Conservation (phyloP, 2,329 filamentous ascomycete species). For the Exophiala sp. region DNA sequence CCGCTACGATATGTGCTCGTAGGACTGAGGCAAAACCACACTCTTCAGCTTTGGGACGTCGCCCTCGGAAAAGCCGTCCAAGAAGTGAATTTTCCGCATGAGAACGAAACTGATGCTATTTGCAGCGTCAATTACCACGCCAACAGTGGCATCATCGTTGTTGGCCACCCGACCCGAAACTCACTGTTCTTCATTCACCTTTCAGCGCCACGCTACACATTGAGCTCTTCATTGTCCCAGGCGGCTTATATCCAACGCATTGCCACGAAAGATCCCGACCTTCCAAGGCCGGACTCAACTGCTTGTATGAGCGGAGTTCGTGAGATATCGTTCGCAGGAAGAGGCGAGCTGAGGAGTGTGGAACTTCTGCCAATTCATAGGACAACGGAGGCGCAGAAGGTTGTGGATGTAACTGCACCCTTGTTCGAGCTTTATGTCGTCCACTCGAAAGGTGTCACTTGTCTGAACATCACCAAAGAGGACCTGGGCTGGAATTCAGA, state of each 20-base stretch:
- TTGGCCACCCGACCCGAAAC: slow-evolving; percentile 94
- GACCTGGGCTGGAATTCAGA: slow-evolving; percentile 90
- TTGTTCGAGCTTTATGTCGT: slow-evolving; percentile 95
- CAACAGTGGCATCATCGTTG: slow-evolving; percentile 82
- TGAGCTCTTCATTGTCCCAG: slow-evolving; percentile 68
- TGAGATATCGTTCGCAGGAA: slow-evolving; percentile 85
- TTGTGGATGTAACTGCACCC: slow-evolving; percentile 58
- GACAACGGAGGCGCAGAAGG: slow-evolving; percentile 46
- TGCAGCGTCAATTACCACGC: slow-evolving; percentile 96
- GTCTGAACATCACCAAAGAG: slow-evolving; percentile 74
- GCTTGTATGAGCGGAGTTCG: slow-evolving; percentile 95
- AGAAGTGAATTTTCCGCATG: slow-evolving; percentile 92
- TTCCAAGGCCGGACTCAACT: slow-evolving; percentile 85
- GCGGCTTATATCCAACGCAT: slow-evolving; percentile 79
- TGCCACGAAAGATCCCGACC: slow-evolving; percentile 61
- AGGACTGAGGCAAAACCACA: slow-evolving; percentile 98
- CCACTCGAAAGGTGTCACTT: slow-evolving; percentile 96
- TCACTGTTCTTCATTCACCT: slow-evolving; percentile 96
- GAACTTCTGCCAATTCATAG: slow-evolving; percentile 71
- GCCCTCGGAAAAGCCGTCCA: slow-evolving; percentile 92
- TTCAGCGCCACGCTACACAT: slow-evolving; percentile 85
- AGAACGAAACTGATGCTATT: slow-evolving; percentile 93
- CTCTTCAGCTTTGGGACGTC: slow-evolving; percentile 96
- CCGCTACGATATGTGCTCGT: slow-evolving; percentile 93
- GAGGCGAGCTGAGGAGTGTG: slow-evolving; percentile 80